A percentile compares a stretch with the other conserved stretches of the same genome.
Conservation (phyloP, 2,329 filamentous ascomycete genomes). For the Cyphellophora europaea region DNA sequence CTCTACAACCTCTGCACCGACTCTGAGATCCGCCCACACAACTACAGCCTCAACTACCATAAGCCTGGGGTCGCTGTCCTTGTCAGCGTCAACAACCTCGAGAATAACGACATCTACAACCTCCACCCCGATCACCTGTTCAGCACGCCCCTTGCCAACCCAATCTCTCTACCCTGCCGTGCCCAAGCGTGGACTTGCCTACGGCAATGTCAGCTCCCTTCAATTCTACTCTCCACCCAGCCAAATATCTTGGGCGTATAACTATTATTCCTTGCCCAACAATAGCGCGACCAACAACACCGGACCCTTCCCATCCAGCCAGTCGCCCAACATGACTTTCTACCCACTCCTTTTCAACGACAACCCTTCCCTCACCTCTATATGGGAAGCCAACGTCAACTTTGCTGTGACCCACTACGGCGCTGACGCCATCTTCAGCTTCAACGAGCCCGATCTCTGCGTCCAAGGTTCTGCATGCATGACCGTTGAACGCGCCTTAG, state of each 20-base stretch:
- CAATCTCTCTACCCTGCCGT: background rate
- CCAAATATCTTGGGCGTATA: slow-evolving; percentile 32
- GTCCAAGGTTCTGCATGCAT: slow-evolving; percentile 27
- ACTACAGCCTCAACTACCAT: background rate
- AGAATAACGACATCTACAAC: background rate
- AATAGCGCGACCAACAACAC: slow-evolving; percentile 26
- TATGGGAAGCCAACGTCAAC: slow-evolving; percentile 32
- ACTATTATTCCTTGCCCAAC: slow-evolving; percentile 28
- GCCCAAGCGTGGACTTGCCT: slow-evolving; percentile 26
- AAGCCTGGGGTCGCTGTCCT: background rate
- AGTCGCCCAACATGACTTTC: slow-evolving; percentile 24
- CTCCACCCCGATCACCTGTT: background rate
- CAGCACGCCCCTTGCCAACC: background rate
- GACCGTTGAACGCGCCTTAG: slow-evolving; percentile 24
- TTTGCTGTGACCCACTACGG: slow-evolving; percentile 24
- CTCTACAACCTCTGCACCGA: background rate
- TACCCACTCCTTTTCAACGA: slow-evolving; percentile 51
- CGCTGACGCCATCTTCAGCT: slow-evolving; percentile 30
- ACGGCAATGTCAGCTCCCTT: slow-evolving; percentile 25
- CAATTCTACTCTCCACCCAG: slow-evolving; percentile 9
- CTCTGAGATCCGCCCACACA: background rate
- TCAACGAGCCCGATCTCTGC: slow-evolving; percentile 36
- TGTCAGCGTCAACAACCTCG: background rate
- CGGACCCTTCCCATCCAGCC: slow-evolving; percentile 24
- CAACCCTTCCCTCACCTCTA: slow-evolving; percentile 24